Percentiles rank a stretch among this genome's conserved stretches.
These are phyloP conservation scores for Plasmodium malariae DNA, from an alignment of 169 alveolate genomes.

Conservation along the genomic window DNA sequence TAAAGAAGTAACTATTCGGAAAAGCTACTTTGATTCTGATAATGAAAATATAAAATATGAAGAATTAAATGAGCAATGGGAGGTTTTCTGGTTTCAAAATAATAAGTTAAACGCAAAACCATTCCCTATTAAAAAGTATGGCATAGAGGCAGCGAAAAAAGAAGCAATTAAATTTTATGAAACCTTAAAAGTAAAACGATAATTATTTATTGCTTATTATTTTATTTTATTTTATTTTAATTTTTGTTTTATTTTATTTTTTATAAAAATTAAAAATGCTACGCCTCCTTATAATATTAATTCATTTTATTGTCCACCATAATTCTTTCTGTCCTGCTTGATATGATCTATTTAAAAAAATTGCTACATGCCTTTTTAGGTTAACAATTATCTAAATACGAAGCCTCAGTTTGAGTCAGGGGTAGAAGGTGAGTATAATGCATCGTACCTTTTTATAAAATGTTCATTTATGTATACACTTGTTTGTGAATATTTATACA, in stretches of 20 bases:
- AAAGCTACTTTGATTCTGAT: constrained; percentile 79
- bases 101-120: constrained; percentile 87
- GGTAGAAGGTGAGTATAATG: constrained; percentile 52
- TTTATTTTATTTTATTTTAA: too few relatives aligned
- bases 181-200: constrained; percentile 76
- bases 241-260: too few relatives aligned
- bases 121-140: constrained; percentile 85
- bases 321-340: background rate
- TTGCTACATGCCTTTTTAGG: constrained; percentile 14
- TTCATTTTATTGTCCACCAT: constrained; percentile 1
- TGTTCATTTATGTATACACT: background rate
- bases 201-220: too few relatives aligned
- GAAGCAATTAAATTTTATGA: constrained; percentile 81
- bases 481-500: background rate
- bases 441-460: background rate
- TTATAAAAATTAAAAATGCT: too few relatives aligned
- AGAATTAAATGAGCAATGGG: constrained; percentile 87
- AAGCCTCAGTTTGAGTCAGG: constrained; percentile 59
- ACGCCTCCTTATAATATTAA: too few relatives aligned
- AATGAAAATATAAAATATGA: constrained; percentile 81
- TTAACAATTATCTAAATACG: constrained; percentile 12
- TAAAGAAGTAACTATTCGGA: constrained; percentile 80
- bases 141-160: constrained; percentile 83
- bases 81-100: constrained; percentile 85
- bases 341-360: background rate